phyloP scores from a whole-genome alignment of 139 green algal genomes.

The Volvox reticuliferus region DNA sequence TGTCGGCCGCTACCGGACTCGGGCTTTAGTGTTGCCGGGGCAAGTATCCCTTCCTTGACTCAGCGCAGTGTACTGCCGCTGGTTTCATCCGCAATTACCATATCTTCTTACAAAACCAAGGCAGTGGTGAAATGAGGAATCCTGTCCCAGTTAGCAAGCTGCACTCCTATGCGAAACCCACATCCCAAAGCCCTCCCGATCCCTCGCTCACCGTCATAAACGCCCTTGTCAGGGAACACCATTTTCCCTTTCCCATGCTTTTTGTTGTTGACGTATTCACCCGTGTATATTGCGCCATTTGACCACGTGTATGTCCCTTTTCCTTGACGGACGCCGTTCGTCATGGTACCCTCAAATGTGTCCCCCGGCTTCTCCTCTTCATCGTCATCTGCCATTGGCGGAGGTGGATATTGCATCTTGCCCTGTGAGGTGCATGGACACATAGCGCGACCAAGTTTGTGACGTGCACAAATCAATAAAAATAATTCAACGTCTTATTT shows the following conservation, averaged over 20 bases:
- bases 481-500: background rate
- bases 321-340: conserved; percentile 62
- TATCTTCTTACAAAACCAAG: no score
- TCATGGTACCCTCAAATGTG: conserved; percentile 65
- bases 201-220: conserved; percentile 66
- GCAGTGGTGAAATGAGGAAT: no score
- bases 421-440: conserved; percentile 43
- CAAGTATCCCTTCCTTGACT: no score
- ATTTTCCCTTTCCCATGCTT: conserved; percentile 68
- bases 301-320: conserved; percentile 72
- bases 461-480: background rate
- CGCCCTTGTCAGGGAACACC: conserved; percentile 64
- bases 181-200: no score
- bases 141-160: no score
- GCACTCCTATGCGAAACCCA: no score
- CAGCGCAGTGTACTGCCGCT: no score
- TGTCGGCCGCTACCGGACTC: no score
- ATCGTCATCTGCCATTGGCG: conserved; percentile 60
- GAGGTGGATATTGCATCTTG: conserved; percentile 56
- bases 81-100: no score
- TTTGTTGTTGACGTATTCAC: conserved; percentile 65
- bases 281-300: conserved; percentile 64
- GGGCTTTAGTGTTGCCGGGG: no score
- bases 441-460: background rate
- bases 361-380: conserved; percentile 72